Base-by-base conservation (phyloP, 169 alveolate genomes). In the Plasmodium ovale region DNA sequence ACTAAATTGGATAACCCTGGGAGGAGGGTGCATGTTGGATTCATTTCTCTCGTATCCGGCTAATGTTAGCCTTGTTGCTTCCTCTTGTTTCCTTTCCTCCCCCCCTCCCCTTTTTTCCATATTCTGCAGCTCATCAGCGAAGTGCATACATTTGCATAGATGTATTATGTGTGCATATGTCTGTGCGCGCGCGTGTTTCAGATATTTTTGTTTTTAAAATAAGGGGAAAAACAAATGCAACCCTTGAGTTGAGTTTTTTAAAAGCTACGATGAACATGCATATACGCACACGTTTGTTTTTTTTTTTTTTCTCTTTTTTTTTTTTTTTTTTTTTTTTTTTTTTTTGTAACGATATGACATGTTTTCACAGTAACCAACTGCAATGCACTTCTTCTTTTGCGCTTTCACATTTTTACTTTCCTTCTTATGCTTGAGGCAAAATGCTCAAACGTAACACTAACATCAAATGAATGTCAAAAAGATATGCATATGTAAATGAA, bases 201-300 rank as follows among this genome's bases (percentile, higher is more conserved):
- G 27, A 53, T 53, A 51, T 51, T 51, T 51, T 51, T 10, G n/a
- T 9, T 3, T 14, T 3, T 53, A 14, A 53, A 53, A 53, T 16
- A 14, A 16, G 19, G 19, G 19, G 23, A 16, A 53, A 53, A 53
- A 53, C 64, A 53, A 53, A 53, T 16, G 64, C 19, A n/a, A n/a
- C 64, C 9, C 19, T 53, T 53, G 14, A 53, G 71, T 60, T 60
- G 71, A n/a, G 33, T 60, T 60, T 60, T 60, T 60, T 60, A 60
- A 60, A 60, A 25, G 47, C 51, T 60, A 9, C n/a, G n/a, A n/a
- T 29, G 33, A 39, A 39, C 5, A 60, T 25, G 33, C 27, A 60
- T 60, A 31, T 31, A 3, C n/a, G 47, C 71, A 60, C 10, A 60
- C 9, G 27, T 14, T 53, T 53, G 14, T 53, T 14, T 53, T 53